Evolutionary conservation across 2,329 filamentous ascomycete genomes (phyloP), one percentile per base, ranked within the genome.

Genomic region (Ustilaginoidea virens): DNA sequence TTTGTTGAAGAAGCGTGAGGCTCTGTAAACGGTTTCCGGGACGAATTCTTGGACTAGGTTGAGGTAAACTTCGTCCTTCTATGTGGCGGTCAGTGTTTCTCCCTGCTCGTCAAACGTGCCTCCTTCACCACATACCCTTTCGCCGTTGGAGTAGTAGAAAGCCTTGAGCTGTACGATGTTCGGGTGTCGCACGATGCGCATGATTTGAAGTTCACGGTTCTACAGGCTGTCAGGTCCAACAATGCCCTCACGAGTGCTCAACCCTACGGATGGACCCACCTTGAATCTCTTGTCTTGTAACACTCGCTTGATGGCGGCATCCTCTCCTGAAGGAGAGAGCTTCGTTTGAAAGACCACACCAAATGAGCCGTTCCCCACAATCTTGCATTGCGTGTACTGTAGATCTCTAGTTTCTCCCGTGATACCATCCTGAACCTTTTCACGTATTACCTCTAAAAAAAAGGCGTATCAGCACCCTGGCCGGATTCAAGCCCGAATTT

Each of bases 251-350:
- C n/a, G n/a, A n/a, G n/a, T n/a, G n/a, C n/a, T n/a, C 9, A 24
- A 10, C 7, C 11, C 14, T 46, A 15, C 23, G 6, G 16, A 53
- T 47, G 11, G 13, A 30, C 48, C 17, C 52, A 92, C 90, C 81
- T 98, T 98, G 76, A 98, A 98, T 52, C 90, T 76, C 69, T 98
- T 98, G 68, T 98, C 90, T 53, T 98, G 90, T 34, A 98, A 71
- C 35, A 98, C 90, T 46, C 90, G 79, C 69, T 98, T 98, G 67
- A 98, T 98, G 53, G 90, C 90, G 30, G 90, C 90, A 61, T 98
- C 90, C 58, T 98, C 90, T 39, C 87, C 87, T 39, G 81, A 90
- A n/a, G 90, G 90, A 36, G 87, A 87, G 47, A 98, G 71, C 64
- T 96, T 96, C 33, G 90, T 98, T 63, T 98, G 90, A 58, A 98